phyloP scores from a whole-genome alignment of 2,329 filamentous ascomycete species.

The Dactylellina cionopaga region DNA sequence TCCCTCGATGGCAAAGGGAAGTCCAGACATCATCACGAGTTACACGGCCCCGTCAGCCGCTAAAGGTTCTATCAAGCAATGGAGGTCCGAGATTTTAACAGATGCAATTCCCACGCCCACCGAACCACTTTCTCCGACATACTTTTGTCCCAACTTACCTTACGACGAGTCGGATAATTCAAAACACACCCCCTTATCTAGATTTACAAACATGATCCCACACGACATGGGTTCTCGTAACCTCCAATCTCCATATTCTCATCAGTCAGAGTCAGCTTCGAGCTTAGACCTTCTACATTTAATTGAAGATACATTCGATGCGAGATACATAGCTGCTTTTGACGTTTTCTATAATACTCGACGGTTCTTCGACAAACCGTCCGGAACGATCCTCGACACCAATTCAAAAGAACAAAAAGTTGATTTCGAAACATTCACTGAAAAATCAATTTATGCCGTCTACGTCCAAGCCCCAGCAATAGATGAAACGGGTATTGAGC shows the following conservation, averaged over 20 bases:
- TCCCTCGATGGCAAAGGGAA: not conserved
- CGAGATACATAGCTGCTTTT: slow-evolving; percentile 31
- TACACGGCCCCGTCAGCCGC: too few species aligned
- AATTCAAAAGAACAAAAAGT: not conserved
- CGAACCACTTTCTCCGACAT: too few species aligned
- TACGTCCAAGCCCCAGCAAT: not conserved
- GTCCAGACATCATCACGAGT: too few species aligned
- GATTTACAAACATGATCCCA: too few species aligned
- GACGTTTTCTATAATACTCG: slow-evolving; percentile 47
- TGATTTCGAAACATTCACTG: not conserved
- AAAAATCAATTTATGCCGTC: slow-evolving; percentile 42
- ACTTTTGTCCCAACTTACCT: too few species aligned
- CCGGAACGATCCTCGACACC: slow-evolving; percentile 19
- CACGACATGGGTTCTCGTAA: too few species aligned
- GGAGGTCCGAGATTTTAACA: too few species aligned
- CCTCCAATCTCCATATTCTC: slow-evolving; percentile 20
- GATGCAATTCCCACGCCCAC: too few species aligned
- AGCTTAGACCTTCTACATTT: not conserved
- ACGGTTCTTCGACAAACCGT: slow-evolving; percentile 22
- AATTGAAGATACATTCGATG: slow-evolving; percentile 34
- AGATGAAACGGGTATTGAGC: not conserved
- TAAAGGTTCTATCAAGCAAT: too few species aligned
- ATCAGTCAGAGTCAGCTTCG: not conserved
- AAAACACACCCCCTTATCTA: not conserved
- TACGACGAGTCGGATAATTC: too few species aligned